phyloP scores from a whole-genome alignment of 176 grass and related monocot genomes.

The Oryza rufipogon region DNA sequence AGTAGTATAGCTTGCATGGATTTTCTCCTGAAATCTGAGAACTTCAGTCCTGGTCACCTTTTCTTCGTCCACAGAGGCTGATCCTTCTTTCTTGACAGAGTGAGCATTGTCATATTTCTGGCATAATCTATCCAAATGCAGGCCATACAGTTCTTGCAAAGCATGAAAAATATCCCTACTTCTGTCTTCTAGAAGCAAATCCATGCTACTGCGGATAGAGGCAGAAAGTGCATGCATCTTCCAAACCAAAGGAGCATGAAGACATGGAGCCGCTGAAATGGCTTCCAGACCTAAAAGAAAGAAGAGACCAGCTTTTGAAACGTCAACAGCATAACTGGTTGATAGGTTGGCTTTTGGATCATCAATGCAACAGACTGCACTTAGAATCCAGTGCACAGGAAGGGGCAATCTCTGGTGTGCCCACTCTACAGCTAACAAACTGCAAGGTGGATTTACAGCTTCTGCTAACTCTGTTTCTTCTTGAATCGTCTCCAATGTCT shows the following conservation, averaged over 20 bases:
- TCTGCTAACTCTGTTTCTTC: conserved; percentile 71
- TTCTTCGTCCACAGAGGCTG: conserved; percentile 18
- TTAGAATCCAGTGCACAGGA: conserved; percentile 87
- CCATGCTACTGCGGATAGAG: conserved; percentile 63
- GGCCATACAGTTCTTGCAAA: conserved; percentile 89
- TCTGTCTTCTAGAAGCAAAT: conserved; percentile 76
- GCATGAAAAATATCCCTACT: conserved; percentile 73
- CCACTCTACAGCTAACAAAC: conserved; percentile 66
- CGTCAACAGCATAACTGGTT: conserved; percentile 48
- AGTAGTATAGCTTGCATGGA: conserved; percentile 90
- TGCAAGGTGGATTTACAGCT: conserved; percentile 46
- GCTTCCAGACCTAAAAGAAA: conserved; percentile 83
- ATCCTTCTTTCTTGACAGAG: conserved; percentile 34
- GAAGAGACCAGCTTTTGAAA: conserved; percentile 75
- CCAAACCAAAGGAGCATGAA: conserved; percentile 73
- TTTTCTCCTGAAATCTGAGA: conserved; percentile 79
- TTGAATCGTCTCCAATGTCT: conserved; percentile 75
- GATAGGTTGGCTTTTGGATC: conserved; percentile 50
- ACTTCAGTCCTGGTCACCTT: conserved; percentile 39
- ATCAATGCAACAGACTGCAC: conserved; percentile 69
- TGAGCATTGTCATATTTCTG: conserved; percentile 24
- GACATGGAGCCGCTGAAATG: conserved; percentile 54
- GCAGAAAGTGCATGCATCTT: conserved; percentile 90
- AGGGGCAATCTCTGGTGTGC: conserved; percentile 81
- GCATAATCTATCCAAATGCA: conserved; percentile 45